These are phyloP conservation scores for Citrus hindsii DNA, from an alignment of 345 rosid species.

Conservation along the genomic window DNA sequence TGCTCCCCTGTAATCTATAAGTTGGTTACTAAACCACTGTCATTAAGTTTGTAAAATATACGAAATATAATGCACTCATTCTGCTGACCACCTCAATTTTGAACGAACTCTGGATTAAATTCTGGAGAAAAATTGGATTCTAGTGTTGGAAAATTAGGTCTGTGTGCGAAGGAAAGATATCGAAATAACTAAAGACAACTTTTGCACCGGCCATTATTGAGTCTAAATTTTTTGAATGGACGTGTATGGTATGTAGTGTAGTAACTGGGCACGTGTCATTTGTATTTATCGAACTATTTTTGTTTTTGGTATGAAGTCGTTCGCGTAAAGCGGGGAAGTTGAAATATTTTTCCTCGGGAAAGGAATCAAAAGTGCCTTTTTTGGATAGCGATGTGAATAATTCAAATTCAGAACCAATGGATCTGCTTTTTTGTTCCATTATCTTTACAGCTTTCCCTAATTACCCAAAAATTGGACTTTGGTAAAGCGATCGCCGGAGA, in stretches of 20 bases:
- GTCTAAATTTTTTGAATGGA: neutral
- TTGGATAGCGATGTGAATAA: neutral
- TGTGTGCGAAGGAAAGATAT: neutral
- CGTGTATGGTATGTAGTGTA: neutral
- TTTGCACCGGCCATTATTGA: neutral
- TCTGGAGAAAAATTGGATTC: neutral
- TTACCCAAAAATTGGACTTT: neutral
- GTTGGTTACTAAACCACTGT: neutral
- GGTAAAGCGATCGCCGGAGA: neutral
- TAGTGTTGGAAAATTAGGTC: neutral
- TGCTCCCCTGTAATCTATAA: neutral
- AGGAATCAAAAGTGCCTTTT: neutral
- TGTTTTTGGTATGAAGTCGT: slow-evolving; percentile 4
- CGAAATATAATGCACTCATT: no score
- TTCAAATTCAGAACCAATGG: neutral
- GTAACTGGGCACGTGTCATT: neutral
- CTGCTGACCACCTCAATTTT: neutral
- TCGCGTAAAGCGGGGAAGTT: neutral
- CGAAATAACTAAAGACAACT: neutral
- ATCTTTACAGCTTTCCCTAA: neutral
- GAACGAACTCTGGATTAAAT: neutral
- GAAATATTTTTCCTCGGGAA: neutral
- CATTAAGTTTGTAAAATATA: neutral
- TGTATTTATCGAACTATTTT: neutral
- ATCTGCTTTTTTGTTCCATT: neutral